A percentile compares a stretch with the other conserved stretches of the same genome.
phyloP scores from a whole-genome alignment of 495 filamentous ascomycete species.

The Sordaria brevicollis region DNA sequence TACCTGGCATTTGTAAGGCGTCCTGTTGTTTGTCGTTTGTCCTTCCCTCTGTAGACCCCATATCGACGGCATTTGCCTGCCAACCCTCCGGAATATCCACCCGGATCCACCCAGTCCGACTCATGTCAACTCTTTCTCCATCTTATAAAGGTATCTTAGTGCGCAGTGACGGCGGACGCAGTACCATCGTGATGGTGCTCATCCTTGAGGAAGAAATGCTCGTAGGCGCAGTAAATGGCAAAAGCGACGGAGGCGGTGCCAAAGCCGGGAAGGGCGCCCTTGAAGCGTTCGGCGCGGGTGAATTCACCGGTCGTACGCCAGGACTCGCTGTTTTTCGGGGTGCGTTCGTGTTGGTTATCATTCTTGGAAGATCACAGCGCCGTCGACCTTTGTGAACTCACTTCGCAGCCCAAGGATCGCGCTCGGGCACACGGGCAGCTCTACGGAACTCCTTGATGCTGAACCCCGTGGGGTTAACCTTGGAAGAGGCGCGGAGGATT shows the following conservation, averaged over 20 bases:
- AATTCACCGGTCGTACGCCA: slow-evolving; percentile 91
- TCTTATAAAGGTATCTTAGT: neutral
- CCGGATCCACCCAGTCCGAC: neutral
- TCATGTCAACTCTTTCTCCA: neutral
- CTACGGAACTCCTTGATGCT: slow-evolving; percentile 61
- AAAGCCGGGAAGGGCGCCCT: slow-evolving; percentile 72
- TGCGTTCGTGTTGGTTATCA: neutral
- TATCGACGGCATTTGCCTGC: neutral
- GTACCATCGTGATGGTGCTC: slow-evolving; percentile 53
- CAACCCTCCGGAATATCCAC: neutral
- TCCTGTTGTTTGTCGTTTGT: neutral
- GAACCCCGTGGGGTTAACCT: slow-evolving; percentile 75
- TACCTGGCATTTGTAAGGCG: neutral
- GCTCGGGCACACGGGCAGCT: slow-evolving; percentile 52
- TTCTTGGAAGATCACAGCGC: slow-evolving; percentile 1
- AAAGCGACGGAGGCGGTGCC: slow-evolving; percentile 90
- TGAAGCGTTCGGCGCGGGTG: slow-evolving; percentile 80
- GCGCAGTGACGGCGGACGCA: neutral
- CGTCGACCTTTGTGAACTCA: slow-evolving; percentile 25
- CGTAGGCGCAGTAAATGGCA: slow-evolving; percentile 75
- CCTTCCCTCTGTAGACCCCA: neutral
- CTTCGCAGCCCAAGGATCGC: slow-evolving; percentile 83
- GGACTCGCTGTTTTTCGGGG: slow-evolving; percentile 53
- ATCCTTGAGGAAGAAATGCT: slow-evolving; percentile 67
- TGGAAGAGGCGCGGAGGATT: slow-evolving; percentile 12